Percentiles rank a stretch among this genome's conserved stretches.
Conservation (phyloP, 1,284 basidiomycete genomes). For the Phenoliferia sp. region DNA sequence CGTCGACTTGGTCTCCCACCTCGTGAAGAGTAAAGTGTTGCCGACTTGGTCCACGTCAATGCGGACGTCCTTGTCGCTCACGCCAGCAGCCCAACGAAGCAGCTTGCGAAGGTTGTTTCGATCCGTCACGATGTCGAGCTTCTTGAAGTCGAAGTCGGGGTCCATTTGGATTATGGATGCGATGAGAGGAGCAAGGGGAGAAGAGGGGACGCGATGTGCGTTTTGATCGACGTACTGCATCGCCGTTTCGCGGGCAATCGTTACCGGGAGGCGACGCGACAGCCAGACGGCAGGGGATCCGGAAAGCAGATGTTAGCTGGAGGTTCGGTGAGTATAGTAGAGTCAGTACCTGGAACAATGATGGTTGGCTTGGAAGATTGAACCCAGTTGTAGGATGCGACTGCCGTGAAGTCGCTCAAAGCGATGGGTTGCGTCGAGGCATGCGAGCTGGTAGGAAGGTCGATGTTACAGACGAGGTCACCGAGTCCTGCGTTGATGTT, state of each 20-base stretch:
- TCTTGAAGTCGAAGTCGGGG: slow-evolving; percentile 7
- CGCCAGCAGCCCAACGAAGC: neutral
- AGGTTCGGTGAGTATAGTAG: neutral
- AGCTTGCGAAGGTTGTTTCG: slow-evolving; percentile 7
- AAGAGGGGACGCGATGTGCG: neutral
- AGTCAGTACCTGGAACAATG: neutral
- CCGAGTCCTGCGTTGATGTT: neutral
- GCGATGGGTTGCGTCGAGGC: neutral
- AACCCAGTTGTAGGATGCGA: slow-evolving; percentile 1
- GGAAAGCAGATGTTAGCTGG: neutral
- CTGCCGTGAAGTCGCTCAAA: neutral
- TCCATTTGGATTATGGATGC: neutral
- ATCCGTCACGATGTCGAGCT: slow-evolving; percentile 5
- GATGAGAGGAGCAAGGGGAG: slow-evolving; percentile 1
- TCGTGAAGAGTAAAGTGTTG: neutral
- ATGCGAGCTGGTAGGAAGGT: neutral
- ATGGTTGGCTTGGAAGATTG: neutral
- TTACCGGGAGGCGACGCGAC: neutral
- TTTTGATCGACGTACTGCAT: neutral
- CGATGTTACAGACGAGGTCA: neutral
- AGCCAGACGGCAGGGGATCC: slow-evolving; percentile 6
- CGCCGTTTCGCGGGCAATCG: neutral
- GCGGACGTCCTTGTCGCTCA: slow-evolving; percentile 2
- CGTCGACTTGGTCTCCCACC: neutral
- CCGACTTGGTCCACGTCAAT: slow-evolving; percentile 7